Evolutionary conservation across 768 basidiomycete genomes (phyloP), one percentile per base, ranked within the genome.

Genomic region (Erythrobasidium yunnanense): DNA sequence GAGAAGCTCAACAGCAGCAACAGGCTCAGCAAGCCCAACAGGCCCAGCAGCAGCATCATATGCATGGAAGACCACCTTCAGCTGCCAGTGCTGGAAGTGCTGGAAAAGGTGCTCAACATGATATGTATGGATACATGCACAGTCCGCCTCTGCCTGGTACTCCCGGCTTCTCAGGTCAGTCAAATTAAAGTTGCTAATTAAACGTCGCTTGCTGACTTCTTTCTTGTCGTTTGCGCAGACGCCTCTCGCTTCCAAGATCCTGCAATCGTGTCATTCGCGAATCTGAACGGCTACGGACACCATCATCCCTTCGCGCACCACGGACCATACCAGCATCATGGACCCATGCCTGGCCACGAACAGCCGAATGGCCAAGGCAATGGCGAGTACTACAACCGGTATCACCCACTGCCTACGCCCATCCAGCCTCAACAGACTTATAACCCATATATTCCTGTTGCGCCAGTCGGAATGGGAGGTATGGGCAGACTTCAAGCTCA

Each of bases 391-490:
- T 63, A 63, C 49, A 63, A 47, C 49, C 60, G 60, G 18, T 63
- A 63, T 33, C 60, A 63, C 27, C 60, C 60, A 33, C 42, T 63
- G 25, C 47, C 60, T 2, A 63, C 47, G 2, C 60, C 60, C 15
- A 49, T 63, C 29, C 60, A 63, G 47, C 47, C 60, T 30, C 60
- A 63, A 27, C 49, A 49, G 60, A 45, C 47, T 13, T 63, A 63
- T 25, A 63, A 51, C 47, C 60, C 60, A 17, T 63, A 63, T 25
- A 63, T 63, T 2, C 47, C 60, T 13, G 49, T 63, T 13, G 60
- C 29, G n/a, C 60, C 60, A 6, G 60, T 63, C 4, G 60, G 60
- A n/a, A 8, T 63, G 47, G 56, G n/a, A 23, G 56, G 56, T 25
- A 49, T 63, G 7, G 46, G 46, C 33, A 7, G 60, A n/a, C 4